Percentiles rank a stretch among this genome's conserved stretches.
These are phyloP conservation scores for Bryum argenteum DNA, from an alignment of 225 moss, liverwort and hornwort genomes.

Conservation along the genomic window DNA sequence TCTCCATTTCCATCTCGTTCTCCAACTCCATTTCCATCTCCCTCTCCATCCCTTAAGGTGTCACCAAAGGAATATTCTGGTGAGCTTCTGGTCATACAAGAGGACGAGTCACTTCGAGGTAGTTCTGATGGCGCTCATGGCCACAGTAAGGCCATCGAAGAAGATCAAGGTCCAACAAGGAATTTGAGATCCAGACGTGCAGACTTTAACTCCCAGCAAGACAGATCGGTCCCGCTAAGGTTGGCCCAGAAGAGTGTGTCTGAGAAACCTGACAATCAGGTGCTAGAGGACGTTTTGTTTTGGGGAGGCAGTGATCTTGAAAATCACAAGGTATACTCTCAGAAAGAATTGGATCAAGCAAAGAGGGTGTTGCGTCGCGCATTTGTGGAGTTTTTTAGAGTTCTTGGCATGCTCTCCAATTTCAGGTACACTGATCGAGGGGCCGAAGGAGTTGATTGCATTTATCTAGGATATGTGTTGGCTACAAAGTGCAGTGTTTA, in stretches of 20 bases:
- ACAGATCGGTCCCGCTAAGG: background rate
- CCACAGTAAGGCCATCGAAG: background rate
- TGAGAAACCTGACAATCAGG: background rate
- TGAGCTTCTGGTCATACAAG: slow-evolving; percentile 19
- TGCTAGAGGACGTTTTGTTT: slow-evolving; percentile 23
- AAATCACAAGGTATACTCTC: slow-evolving; percentile 22
- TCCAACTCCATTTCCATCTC: too few species aligned
- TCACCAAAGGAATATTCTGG: background rate
- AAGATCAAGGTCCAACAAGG: slow-evolving; percentile 6
- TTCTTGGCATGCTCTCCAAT: slow-evolving; percentile 60
- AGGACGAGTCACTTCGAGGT: slow-evolving; percentile 14
- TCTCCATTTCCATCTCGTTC: too few species aligned
- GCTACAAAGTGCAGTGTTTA: background rate
- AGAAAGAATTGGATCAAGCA: slow-evolving; percentile 48
- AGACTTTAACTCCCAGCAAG: background rate
- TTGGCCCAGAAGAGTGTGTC: slow-evolving; percentile 33
- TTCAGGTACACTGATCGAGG: slow-evolving; percentile 53
- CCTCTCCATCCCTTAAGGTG: background rate
- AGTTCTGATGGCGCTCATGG: background rate
- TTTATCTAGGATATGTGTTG: too few species aligned
- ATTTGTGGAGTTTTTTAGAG: slow-evolving; percentile 76
- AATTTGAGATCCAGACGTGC: slow-evolving; percentile 18
- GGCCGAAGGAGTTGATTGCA: background rate
- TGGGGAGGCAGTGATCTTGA: slow-evolving; percentile 30
- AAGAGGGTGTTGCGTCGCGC: slow-evolving; percentile 58